phyloP scores from a whole-genome alignment of 441 rosid species.

The Populus trichocarpa region DNA sequence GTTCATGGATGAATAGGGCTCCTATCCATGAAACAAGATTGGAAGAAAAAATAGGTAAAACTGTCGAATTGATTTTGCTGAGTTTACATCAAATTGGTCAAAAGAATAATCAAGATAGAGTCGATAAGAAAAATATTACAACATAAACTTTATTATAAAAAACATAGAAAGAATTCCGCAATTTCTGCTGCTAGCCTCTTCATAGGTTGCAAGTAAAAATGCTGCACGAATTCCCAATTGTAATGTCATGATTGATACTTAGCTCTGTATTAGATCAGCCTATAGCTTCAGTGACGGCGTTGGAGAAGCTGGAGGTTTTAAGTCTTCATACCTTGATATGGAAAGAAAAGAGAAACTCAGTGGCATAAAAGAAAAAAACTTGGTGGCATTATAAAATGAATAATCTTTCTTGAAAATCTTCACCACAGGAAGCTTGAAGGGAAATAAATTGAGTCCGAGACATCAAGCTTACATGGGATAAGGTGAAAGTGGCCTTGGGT shows the following conservation, averaged over 20 bases:
- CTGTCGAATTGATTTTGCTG: background rate
- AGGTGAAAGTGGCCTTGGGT: slow-evolving; percentile 65
- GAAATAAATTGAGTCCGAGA: background rate
- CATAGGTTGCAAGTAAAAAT: background rate
- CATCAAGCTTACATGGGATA: slow-evolving; percentile 49
- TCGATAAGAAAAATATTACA: background rate
- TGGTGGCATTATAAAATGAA: background rate
- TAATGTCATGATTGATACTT: background rate
- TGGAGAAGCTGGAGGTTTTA: slow-evolving; percentile 95
- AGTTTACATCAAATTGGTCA: background rate
- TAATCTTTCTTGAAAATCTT: background rate
- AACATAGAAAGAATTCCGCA: slow-evolving; percentile 6
- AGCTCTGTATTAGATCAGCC: background rate
- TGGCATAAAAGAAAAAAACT: background rate
- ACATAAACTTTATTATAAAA: background rate
- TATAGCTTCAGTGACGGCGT: slow-evolving; percentile 38
- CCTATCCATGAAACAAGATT: background rate
- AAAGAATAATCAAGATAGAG: background rate
- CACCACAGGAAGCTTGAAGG: background rate
- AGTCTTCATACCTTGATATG: slow-evolving; percentile 71
- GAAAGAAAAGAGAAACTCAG: slow-evolving; percentile 13
- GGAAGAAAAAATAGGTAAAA: background rate
- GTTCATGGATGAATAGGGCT: background rate
- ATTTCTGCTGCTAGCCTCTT: slow-evolving; percentile 25
- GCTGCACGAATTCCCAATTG: background rate